Conservation (phyloP, 305 asterid genomes). For the Solanum hybrid region DNA sequence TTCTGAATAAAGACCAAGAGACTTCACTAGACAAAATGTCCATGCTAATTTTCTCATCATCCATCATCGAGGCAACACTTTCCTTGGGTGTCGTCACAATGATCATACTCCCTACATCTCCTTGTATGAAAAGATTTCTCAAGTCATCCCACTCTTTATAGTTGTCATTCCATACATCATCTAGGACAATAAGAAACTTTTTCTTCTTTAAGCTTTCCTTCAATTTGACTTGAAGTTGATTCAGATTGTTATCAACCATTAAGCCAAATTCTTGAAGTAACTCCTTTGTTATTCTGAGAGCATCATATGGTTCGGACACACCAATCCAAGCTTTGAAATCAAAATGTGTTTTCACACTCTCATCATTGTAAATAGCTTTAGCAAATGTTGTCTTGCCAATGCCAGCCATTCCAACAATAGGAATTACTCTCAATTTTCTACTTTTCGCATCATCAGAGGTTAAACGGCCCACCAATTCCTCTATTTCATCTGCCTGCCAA, state of each 20-base stretch:
- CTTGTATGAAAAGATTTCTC: conserved; percentile 9
- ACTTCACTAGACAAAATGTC: conserved; percentile 10
- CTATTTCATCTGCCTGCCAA: conserved; percentile 30
- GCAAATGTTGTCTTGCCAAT: conserved; percentile 33
- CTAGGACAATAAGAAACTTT: conserved; percentile 24
- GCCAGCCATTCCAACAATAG: conserved; percentile 24
- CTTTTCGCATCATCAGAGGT: neutral
- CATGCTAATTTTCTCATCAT: neutral
- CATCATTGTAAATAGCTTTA: conserved; percentile 27
- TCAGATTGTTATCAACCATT: neutral
- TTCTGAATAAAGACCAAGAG: conserved; percentile 21
- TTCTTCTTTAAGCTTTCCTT: conserved; percentile 13
- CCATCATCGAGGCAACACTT: conserved; percentile 22
- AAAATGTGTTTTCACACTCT: conserved; percentile 6
- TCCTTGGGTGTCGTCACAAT: conserved; percentile 24
- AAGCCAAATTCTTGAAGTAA: neutral
- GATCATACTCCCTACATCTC: conserved; percentile 16
- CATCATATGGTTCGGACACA: conserved; percentile 20
- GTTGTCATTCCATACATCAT: conserved; percentile 34
- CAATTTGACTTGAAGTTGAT: conserved; percentile 6
- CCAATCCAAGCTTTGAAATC: conserved; percentile 17
- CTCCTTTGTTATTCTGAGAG: neutral
- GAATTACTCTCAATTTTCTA: neutral
- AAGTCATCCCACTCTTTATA: conserved; percentile 15
- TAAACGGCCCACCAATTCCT: neutral